Evolutionary conservation across 2,329 filamentous ascomycete genomes (phyloP), one percentile per base, ranked within the genome.

Genomic region (Claviceps purpurea): DNA sequence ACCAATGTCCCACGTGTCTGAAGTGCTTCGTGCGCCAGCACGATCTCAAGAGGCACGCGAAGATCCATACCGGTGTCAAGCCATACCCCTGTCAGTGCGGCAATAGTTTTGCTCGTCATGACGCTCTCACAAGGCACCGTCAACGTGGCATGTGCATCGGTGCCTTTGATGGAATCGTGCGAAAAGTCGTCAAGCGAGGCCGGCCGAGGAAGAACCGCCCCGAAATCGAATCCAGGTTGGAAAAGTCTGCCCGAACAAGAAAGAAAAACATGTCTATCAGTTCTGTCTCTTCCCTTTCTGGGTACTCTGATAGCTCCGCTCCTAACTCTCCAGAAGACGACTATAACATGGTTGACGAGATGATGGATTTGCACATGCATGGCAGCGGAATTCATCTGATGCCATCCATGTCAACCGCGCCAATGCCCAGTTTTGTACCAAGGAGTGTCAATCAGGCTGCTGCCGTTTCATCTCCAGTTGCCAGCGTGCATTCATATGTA

Each of bases 1-100:
- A 89, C 71, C 85, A 88, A 67, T 98, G 93, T 70, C 89, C 91
- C 46, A 84, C 87, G 52, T 98, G 93, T 72, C 78, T 85, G 50
- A 97, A 97, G 71, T 91, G 89, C 70, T 98, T 98, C 65, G 93
- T 97, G 43, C 85, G 93, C 40, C 90, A 95, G 61, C 93, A 98
- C 66, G 93, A 98, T 66, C 81, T 97, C 55, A 98, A 97, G 74
- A 83, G 93, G 55, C 93, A 98, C 65, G 86, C 90, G 59, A 96
- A 97, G 72, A 98, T 97, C 53, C 93, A 98, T 70, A 95, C 88
- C 1, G 90, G 90, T 49, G 85, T 94, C 70, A 96, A 96, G 73
- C 89, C 91, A 4, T 95, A 96, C 65, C 86, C 88, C 46, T 98
- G 93, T 70, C 83, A 89, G 56, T 98, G 93, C 65, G 89, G 91